Base-by-base conservation (phyloP, 768 basidiomycete species). In the Pleurotus tuoliensis region DNA sequence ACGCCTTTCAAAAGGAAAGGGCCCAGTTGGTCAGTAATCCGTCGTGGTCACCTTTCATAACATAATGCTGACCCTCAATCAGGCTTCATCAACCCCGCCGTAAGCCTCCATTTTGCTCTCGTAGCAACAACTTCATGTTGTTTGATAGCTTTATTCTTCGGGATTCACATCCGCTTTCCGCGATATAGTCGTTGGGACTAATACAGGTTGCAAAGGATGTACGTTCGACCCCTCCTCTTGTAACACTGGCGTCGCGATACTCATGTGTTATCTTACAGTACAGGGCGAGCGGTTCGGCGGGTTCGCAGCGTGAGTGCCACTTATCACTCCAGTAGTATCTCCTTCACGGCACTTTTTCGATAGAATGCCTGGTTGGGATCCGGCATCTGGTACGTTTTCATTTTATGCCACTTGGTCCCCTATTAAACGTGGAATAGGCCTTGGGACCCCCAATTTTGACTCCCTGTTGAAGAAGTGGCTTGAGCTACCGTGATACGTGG, bases 401-500 rank as follows among this genome's bases (percentile, higher is more conserved):
- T 16, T 11, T 13, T 13, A 0, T 7, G 20, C 40, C 7, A 16
- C 40, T 16, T 40, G 4, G 30, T 20, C 11, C 13, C n/a, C 47
- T 48, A 25, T 61, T 15, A 11, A 13, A 2, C 2, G 34, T 27
- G 15, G 11, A 27, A 12, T 47, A 52, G 51, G 51, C 16, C 60
- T 79, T n/a, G 79, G 77, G 2, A 79, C 76, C 5, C 79, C 77
- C 6, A 74, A 73, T 49, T 72, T 78, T 55, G 70, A 71, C 4
- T 57, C 67, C 46, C 63, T 80, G 20, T 67, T 78, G 13, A 69
- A 68, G 37, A 66, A 63, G 55, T 77, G 75, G 74, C 30, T 78
- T 41, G 59, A 47, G 1, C 65, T 80, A 25, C 75, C 74, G 64
- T 56, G 46, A 56, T 16, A 44, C n/a, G 15, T 44, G 41, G 9